These are phyloP conservation scores for Didymellaceae sp. DNA, from an alignment of 2,329 filamentous ascomycete genomes.

Conservation along the genomic window DNA sequence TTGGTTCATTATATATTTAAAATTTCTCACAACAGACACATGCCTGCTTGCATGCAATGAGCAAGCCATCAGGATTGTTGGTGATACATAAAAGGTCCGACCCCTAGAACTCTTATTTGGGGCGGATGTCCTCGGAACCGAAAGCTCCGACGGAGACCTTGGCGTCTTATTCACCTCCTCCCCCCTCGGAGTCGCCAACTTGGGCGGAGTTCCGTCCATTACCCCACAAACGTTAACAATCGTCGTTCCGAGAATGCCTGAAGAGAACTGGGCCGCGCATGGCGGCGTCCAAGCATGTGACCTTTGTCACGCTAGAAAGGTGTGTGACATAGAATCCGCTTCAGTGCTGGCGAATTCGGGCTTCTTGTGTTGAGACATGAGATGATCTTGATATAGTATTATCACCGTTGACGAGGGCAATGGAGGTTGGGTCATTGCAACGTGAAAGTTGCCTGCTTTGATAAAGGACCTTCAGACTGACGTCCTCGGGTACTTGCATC, in stretches of 20 bases:
- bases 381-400: no score
- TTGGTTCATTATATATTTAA: neutral
- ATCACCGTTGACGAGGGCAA: no score
- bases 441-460: no score
- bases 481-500: neutral
- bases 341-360: neutral
- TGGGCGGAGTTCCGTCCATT: slow-evolving; percentile 7
- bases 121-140: neutral
- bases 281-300: slow-evolving; percentile 43
- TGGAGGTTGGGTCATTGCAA: no score
- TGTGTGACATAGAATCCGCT: slow-evolving; percentile 3
- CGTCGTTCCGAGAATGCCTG: slow-evolving; percentile 29
- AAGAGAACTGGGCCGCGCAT: slow-evolving; percentile 42
- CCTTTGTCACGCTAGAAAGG: slow-evolving; percentile 39
- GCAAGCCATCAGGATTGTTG: neutral
- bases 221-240: neutral
- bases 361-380: no score
- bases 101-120: neutral
- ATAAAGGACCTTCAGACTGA: no score
- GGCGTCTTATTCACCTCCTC: slow-evolving; percentile 5
- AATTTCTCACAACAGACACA: neutral
- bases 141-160: neutral
- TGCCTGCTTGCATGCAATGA: neutral
- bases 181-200: neutral
- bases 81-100: neutral